A percentile compares a stretch with the other conserved stretches of the same genome.
Conservation (phyloP, 805 yeast genomes). For the Starmerella floricola region DNA sequence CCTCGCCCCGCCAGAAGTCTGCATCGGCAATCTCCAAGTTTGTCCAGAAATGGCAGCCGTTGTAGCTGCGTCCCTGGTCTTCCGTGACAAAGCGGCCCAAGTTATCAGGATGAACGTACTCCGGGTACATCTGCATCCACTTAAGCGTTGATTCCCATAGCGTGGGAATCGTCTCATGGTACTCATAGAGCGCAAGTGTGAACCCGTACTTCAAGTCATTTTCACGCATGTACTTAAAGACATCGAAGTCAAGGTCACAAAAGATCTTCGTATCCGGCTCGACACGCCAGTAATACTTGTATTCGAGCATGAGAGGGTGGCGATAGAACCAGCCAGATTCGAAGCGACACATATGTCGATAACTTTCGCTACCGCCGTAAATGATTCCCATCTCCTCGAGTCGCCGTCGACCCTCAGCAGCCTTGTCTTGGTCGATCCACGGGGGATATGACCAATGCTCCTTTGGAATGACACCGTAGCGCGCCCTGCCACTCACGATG, state of each 20-base stretch:
- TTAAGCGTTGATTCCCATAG: conserved; percentile 48
- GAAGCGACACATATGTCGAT: conserved; percentile 94
- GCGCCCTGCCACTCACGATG: conserved; percentile 48
- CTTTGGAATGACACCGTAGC: conserved; percentile 55
- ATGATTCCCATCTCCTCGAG: conserved; percentile 79
- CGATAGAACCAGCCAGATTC: conserved; percentile 75
- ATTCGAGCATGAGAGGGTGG: conserved; percentile 56
- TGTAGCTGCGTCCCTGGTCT: conserved; percentile 59
- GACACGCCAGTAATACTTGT: conserved; percentile 95
- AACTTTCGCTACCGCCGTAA: conserved; percentile 73
- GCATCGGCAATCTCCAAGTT: conserved; percentile 86
- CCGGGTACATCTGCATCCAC: conserved; percentile 37
- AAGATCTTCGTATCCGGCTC: conserved; percentile 87
- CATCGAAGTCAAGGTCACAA: conserved; percentile 90
- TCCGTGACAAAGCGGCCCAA: conserved; percentile 59
- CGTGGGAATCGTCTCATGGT: conserved; percentile 72
- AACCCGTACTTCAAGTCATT: conserved; percentile 71
- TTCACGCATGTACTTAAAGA: conserved; percentile 72
- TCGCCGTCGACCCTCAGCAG: conserved; percentile 47
- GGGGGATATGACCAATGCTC: conserved; percentile 63
- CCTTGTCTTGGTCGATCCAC: conserved; percentile 33
- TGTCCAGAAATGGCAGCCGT: conserved; percentile 84
- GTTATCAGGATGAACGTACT: conserved; percentile 46
- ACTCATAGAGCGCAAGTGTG: conserved; percentile 66
- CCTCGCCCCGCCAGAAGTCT: conserved; percentile 55